Conservation (phyloP, 2,329 filamentous ascomycete species). For the Colletotrichum somersetense region DNA sequence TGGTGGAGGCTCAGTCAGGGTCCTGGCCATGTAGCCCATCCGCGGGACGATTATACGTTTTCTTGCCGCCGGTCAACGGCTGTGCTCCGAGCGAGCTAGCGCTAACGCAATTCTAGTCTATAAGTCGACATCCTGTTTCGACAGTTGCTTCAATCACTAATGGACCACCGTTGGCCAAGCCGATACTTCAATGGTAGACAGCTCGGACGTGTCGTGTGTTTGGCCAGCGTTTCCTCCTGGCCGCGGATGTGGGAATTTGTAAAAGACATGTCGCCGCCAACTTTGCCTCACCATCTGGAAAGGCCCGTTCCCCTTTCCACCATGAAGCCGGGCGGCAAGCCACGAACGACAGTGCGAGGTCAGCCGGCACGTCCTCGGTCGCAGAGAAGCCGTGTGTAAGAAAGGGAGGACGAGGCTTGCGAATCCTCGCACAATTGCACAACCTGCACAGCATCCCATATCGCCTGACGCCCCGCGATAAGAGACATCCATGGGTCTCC, state of each 20-base stretch:
- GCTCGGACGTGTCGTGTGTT: conserved; percentile 20
- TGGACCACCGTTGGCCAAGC: neutral
- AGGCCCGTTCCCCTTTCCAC: neutral
- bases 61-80: neutral
- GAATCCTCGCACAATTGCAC: neutral
- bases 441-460: conserved; percentile 19
- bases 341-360: conserved; percentile 27
- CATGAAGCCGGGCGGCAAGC: conserved; percentile 30
- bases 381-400: neutral
- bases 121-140: neutral
- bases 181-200: neutral
- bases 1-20: neutral
- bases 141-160: neutral
- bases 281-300: conserved; percentile 22
- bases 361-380: conserved; percentile 27
- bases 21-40: neutral
- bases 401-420: neutral
- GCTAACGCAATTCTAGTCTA: neutral
- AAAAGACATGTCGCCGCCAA: conserved; percentile 19
- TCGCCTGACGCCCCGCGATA: conserved; percentile 26
- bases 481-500: conserved; percentile 26
- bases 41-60: neutral
- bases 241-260: conserved; percentile 28
- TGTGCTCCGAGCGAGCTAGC: neutral
- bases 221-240: conserved; percentile 22